These are phyloP conservation scores for Wilcoxina mikolae DNA, from an alignment of 495 filamentous ascomycete genomes.

Conservation along the genomic window DNA sequence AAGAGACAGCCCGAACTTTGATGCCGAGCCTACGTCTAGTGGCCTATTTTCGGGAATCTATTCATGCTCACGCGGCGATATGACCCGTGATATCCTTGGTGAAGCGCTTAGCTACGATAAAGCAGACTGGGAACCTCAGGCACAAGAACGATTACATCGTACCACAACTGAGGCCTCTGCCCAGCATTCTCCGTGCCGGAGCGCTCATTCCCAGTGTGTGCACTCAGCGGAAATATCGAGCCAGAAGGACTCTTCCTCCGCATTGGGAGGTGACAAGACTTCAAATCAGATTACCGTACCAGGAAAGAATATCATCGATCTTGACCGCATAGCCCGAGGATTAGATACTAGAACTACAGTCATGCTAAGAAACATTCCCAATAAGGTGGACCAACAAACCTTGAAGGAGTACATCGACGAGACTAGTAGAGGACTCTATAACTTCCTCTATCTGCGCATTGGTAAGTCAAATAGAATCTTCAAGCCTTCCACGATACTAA, in stretches of 20 bases:
- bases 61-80: not conserved
- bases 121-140: not conserved
- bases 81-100: not conserved
- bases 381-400: conserved; percentile 65
- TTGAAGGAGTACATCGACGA: conserved; percentile 68
- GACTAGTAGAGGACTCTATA: conserved; percentile 64
- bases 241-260: not conserved
- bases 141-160: not conserved
- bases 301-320: conserved; percentile 27
- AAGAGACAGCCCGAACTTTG: not conserved
- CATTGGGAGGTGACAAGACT: not conserved
- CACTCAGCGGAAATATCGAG: not conserved
- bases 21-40: not conserved
- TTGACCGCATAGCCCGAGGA: conserved; percentile 24
- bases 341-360: conserved; percentile 34
- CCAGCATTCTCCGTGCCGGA: not conserved
- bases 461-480: conserved; percentile 32
- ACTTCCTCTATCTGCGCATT: conserved; percentile 92
- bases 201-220: not conserved
- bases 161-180: not conserved
- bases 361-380: conserved; percentile 93
- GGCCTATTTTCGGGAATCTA: not conserved
- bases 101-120: not conserved
- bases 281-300: conserved; percentile 1
- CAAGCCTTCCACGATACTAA: conserved; percentile 9